Evolutionary conservation across 345 rosid genomes (phyloP).

Genomic region (Sisymbrium altissimum): DNA sequence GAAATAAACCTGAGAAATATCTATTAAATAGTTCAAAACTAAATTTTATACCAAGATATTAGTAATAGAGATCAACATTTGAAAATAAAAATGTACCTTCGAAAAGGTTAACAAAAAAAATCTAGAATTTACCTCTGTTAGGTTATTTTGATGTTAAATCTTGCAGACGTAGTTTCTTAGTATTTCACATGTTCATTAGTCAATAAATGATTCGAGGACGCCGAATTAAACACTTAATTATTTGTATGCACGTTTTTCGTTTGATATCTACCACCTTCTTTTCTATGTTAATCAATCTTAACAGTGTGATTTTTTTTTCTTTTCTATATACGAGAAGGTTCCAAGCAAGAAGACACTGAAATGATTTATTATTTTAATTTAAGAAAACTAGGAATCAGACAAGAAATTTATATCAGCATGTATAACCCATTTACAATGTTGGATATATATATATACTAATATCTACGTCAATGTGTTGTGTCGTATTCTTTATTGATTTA

Average conservation of each 20-base stretch:
- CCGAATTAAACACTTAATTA: neutral
- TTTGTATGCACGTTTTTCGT: slow-evolving; percentile 11
- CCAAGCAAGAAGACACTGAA: slow-evolving; percentile 9
- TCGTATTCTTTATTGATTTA: neutral
- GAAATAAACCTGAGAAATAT: neutral
- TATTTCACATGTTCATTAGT: neutral
- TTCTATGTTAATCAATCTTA: neutral
- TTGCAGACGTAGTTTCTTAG: neutral
- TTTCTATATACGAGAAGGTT: slow-evolving; percentile 19
- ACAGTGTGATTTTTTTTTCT: neutral
- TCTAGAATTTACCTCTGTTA: neutral
- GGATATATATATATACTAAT: neutral
- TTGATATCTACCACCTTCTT: neutral
- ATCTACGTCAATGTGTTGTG: neutral
- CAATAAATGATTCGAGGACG: neutral
- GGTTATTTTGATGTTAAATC: neutral
- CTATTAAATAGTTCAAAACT: neutral
- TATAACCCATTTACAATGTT: slow-evolving; percentile 5
- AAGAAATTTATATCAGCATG: slow-evolving; percentile 3
- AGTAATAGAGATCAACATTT: neutral
- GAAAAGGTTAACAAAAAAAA: neutral
- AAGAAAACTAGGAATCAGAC: neutral
- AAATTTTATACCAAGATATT: neutral
- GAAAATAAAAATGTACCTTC: neutral
- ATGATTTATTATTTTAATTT: neutral